Conservation (phyloP, 169 alveolate genomes). For the Plasmodium inui region DNA sequence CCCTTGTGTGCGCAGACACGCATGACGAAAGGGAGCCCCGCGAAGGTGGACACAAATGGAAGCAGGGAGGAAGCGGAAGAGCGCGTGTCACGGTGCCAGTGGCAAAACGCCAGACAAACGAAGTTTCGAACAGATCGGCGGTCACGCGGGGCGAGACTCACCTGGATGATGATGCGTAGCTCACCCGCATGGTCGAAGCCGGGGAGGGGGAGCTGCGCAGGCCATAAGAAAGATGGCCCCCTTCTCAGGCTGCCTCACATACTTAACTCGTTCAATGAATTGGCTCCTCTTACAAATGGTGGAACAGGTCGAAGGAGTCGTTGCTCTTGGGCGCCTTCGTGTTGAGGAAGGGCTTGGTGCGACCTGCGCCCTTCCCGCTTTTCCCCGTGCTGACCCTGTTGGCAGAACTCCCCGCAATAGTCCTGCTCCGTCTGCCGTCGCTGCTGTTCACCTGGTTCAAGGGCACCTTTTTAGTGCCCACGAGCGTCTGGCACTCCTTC, state of each 20-base stretch:
- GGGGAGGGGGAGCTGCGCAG: too few species aligned
- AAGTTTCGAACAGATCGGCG: too few species aligned
- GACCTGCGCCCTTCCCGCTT: neutral
- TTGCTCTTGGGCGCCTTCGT: neutral
- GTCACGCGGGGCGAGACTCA: too few species aligned
- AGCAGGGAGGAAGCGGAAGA: too few species aligned
- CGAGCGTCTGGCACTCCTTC: conserved; percentile 51
- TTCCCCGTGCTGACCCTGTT: conserved; percentile 2
- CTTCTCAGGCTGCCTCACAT: neutral
- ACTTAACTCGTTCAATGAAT: neutral
- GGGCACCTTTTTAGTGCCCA: conserved; percentile 47
- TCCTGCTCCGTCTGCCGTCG: conserved; percentile 9
- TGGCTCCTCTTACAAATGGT: conserved; percentile 33
- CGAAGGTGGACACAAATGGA: too few species aligned
- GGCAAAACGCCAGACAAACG: too few species aligned
- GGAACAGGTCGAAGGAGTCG: conserved; percentile 64
- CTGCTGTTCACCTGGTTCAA: conserved; percentile 30
- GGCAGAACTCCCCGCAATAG: neutral
- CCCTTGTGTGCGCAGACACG: too few species aligned
- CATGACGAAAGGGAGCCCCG: too few species aligned
- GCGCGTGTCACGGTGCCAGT: too few species aligned
- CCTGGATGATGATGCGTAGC: too few species aligned
- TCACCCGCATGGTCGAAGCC: too few species aligned
- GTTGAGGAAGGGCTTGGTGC: neutral
- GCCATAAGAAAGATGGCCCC: neutral